A percentile compares a stretch with the other conserved stretches of the same genome.
Conservation (phyloP, 345 rosid species). For the Aquilaria sinensis region DNA sequence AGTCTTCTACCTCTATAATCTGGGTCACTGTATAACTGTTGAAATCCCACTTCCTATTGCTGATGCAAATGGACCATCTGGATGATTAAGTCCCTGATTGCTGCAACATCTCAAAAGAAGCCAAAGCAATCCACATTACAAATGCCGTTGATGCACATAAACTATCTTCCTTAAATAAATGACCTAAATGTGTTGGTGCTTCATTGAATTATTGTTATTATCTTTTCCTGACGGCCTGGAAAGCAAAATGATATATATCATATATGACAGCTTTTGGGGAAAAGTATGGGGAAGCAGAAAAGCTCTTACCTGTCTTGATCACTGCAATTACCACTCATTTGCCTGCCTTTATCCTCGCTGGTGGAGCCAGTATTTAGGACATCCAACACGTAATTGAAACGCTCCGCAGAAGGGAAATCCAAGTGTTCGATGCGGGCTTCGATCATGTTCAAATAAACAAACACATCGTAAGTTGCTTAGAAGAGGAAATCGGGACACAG, state of each 20-base stretch:
- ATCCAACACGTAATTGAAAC: constrained; percentile 47
- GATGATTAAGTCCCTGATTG: constrained; percentile 64
- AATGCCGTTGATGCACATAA: neutral
- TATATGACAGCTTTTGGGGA: neutral
- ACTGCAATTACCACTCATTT: constrained; percentile 32
- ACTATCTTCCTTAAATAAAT: neutral
- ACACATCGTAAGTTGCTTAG: neutral
- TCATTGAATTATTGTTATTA: neutral
- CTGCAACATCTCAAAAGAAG: constrained; percentile 14
- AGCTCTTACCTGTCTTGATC: constrained; percentile 58
- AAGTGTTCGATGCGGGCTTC: constrained; percentile 37
- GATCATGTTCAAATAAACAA: neutral
- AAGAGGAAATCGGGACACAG: neutral
- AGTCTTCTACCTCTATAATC: constrained; percentile 27
- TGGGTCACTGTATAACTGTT: constrained; percentile 50
- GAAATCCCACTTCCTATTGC: constrained; percentile 55
- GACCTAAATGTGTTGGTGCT: neutral
- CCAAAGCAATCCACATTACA: neutral
- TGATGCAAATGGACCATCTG: constrained; percentile 88
- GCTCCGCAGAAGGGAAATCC: constrained; percentile 35
- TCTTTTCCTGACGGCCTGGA: neutral
- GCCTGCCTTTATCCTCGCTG: constrained; percentile 40
- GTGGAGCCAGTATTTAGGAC: constrained; percentile 47
- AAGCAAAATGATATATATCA: neutral
- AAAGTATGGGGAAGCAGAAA: neutral